These are phyloP conservation scores for Triangularia verruculosa DNA, from an alignment of 2,329 filamentous ascomycete genomes.

Conservation along the genomic window DNA sequence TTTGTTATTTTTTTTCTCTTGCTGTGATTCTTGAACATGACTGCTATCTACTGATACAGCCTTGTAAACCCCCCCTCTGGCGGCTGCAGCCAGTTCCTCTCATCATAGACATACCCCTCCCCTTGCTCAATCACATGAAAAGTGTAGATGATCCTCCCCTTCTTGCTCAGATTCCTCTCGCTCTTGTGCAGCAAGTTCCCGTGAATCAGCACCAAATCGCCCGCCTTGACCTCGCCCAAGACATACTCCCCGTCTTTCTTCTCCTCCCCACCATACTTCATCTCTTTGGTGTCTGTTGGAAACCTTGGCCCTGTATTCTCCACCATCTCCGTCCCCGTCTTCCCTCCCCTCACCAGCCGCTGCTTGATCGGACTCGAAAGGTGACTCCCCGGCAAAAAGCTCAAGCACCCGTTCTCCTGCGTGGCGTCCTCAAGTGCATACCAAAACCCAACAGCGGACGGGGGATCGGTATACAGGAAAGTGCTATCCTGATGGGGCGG, in stretches of 20 bases:
- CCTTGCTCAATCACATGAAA: slow-evolving; percentile 90
- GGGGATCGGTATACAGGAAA: slow-evolving; percentile 86
- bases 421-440: slow-evolving; percentile 94
- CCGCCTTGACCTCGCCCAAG: slow-evolving; percentile 83
- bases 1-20: background rate
- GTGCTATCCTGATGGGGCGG: slow-evolving; percentile 89
- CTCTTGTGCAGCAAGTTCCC: slow-evolving; percentile 96
- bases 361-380: slow-evolving; percentile 63
- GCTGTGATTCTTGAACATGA: background rate
- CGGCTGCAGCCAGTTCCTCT: slow-evolving; percentile 90
- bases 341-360: slow-evolving; percentile 67
- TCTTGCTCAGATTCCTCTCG: slow-evolving; percentile 81
- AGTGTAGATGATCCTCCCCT: slow-evolving; percentile 92
- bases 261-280: slow-evolving; percentile 36
- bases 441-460: slow-evolving; percentile 93
- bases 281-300: slow-evolving; percentile 44
- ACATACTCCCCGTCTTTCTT: slow-evolving; percentile 61
- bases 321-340: slow-evolving; percentile 64
- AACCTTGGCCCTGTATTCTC: slow-evolving; percentile 65
- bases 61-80: slow-evolving; percentile 74
- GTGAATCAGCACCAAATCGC: slow-evolving; percentile 88
- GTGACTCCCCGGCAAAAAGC: slow-evolving; percentile 81
- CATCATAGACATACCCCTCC: slow-evolving; percentile 70
- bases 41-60: slow-evolving; percentile 12
- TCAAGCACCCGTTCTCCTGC: slow-evolving; percentile 80